A percentile compares a stretch with the other conserved stretches of the same genome.
phyloP scores from a whole-genome alignment of 805 yeast genomes.

The Schwanniomyces vanrijiae region DNA sequence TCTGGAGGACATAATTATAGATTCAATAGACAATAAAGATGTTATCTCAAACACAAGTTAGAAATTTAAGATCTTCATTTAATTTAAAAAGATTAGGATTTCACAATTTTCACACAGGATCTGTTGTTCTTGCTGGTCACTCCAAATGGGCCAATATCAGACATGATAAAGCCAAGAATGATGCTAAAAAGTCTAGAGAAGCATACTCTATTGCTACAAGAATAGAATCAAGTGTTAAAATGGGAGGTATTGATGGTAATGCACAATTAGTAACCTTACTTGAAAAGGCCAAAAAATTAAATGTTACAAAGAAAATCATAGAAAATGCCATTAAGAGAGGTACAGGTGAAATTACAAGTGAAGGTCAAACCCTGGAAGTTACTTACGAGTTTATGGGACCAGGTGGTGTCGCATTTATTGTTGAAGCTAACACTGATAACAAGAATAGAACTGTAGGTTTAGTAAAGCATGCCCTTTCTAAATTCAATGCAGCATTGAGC shows the following conservation, averaged over 20 bases:
- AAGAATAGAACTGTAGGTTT: constrained; percentile 76
- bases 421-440: constrained; percentile 88
- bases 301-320: constrained; percentile 79
- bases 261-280: constrained; percentile 68
- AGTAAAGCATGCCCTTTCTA: constrained; percentile 73
- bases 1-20: not conserved
- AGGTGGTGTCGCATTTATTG: constrained; percentile 82
- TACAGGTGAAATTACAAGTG: constrained; percentile 58
- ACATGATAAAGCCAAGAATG: constrained; percentile 92
- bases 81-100: not conserved
- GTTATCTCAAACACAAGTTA: not conserved
- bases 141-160: constrained; percentile 94
- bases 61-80: not conserved
- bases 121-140: constrained; percentile 64
- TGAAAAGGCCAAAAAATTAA: constrained; percentile 74
- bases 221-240: constrained; percentile 73
- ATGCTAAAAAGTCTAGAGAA: constrained; percentile 68
- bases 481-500: constrained; percentile 66
- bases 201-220: constrained; percentile 71
- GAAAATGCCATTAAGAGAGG: constrained; percentile 89
- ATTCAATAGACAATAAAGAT: not conserved
- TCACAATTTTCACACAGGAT: constrained; percentile 13
- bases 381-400: constrained; percentile 91
- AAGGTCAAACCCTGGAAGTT: constrained; percentile 50
- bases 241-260: constrained; percentile 66